Conservation (phyloP, 192 early-diverging fungal genomes). For the Neocallimastix lanati region DNA sequence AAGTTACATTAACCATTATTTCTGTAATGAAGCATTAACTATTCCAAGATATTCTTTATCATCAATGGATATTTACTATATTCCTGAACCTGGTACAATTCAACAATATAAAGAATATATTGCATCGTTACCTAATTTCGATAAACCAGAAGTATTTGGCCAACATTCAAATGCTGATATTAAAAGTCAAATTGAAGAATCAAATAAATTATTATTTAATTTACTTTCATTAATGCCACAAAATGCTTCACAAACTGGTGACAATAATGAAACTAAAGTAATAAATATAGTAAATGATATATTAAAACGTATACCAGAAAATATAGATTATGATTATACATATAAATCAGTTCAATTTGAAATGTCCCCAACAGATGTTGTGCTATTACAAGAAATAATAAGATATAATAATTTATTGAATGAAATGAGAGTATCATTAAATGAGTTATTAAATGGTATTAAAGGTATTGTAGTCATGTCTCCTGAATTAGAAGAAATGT, state of each 20-base stretch:
- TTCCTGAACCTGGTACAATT: constrained; percentile 25
- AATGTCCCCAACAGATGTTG: constrained; percentile 29
- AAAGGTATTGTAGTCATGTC: constrained; percentile 48
- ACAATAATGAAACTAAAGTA: constrained; percentile 33
- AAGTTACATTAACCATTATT: constrained; percentile 35
- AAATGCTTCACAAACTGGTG: constrained; percentile 13
- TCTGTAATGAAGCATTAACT: constrained; percentile 31
- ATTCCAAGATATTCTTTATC: constrained; percentile 26
- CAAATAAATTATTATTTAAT: constrained; percentile 20
- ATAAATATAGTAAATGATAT: constrained; percentile 22
- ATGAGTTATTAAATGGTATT: constrained; percentile 35
- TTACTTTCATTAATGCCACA: constrained; percentile 35
- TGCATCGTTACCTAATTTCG: constrained; percentile 20
- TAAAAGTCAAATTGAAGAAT: constrained; percentile 35
- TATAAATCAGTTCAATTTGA: constrained; percentile 25
- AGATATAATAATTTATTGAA: constrained; percentile 28
- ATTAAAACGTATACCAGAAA: constrained; percentile 21
- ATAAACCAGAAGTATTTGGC: constrained; percentile 46
- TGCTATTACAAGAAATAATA: constrained; percentile 33
- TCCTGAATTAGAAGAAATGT: constrained; percentile 34
- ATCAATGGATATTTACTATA: constrained; percentile 21
- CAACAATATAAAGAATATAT: constrained; percentile 24
- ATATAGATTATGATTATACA: constrained; percentile 30
- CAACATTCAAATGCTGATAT: constrained; percentile 49
- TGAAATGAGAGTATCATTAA: constrained; percentile 21